Conservation (phyloP, 2,329 filamentous ascomycete species). For the Zelopaecilomyces penicillatus region DNA sequence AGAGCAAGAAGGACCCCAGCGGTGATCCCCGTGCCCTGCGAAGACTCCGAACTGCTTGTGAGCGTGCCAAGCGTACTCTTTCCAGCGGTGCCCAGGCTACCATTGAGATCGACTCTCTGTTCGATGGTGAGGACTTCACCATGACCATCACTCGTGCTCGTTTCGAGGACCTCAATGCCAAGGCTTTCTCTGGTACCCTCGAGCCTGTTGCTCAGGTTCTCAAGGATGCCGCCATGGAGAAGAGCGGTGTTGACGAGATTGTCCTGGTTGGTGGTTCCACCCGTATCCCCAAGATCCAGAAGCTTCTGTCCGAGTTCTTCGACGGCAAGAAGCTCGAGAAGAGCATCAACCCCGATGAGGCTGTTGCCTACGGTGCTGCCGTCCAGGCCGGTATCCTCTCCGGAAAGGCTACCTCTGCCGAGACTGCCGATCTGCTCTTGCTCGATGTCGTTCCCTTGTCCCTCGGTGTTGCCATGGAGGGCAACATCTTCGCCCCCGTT, state of each 20-base stretch:
- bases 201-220: conserved; percentile 95
- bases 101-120: conserved; percentile 97
- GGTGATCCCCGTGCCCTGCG: conserved; percentile 86
- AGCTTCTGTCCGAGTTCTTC: conserved; percentile 98
- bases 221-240: conserved; percentile 82
- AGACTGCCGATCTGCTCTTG: conserved; percentile 88
- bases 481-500: conserved; percentile 95
- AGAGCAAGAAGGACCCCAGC: conserved; percentile 69
- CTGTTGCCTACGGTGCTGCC: conserved; percentile 96
- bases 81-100: conserved; percentile 96
- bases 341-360: conserved; percentile 99
- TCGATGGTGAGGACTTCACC: conserved; percentile 96
- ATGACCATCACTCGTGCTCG: conserved; percentile 94
- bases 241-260: conserved; percentile 92
- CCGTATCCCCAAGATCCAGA: conserved; percentile 98
- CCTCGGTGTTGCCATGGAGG: conserved; percentile 98
- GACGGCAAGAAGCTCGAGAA: conserved; percentile 99
- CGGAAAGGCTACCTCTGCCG: conserved; percentile 91
- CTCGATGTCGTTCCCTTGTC: conserved; percentile 95
- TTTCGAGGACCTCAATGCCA: conserved; percentile 97
- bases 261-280: conserved; percentile 98
- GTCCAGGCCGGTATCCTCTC: conserved; percentile 98
- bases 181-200: conserved; percentile 87
- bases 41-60: conserved; percentile 93
- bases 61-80: conserved; percentile 98